Percentiles rank a stretch among this genome's conserved stretches.
These are phyloP conservation scores for Fonsecaea multimorphosa DNA, from an alignment of 2,329 filamentous ascomycete genomes.

Conservation along the genomic window DNA sequence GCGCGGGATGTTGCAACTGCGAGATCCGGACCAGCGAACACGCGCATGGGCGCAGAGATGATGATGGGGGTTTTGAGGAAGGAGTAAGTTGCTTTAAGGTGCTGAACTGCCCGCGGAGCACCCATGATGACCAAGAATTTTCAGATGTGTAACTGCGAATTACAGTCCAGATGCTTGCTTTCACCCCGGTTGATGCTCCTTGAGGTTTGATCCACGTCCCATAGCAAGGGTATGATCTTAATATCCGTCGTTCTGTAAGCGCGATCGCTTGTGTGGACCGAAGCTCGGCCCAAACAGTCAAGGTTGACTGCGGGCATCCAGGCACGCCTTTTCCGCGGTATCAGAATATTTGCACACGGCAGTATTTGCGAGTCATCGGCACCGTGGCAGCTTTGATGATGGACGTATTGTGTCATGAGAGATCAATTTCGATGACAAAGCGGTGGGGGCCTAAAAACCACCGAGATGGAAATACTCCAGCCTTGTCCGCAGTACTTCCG, in stretches of 20 bases:
- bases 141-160: neutral
- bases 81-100: slow-evolving; percentile 14
- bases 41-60: slow-evolving; percentile 70
- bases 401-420: slow-evolving; percentile 1
- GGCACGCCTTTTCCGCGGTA: neutral
- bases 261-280: neutral
- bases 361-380: neutral
- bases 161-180: neutral
- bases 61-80: slow-evolving; percentile 51
- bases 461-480: neutral
- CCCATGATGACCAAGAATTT: neutral
- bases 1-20: slow-evolving; percentile 65
- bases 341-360: neutral
- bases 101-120: slow-evolving; percentile 9
- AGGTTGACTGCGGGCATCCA: neutral
- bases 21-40: slow-evolving; percentile 62
- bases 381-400: neutral
- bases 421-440: slow-evolving; percentile 1
- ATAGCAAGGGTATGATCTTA: neutral
- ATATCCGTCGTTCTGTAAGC: neutral
- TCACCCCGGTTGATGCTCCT: neutral
- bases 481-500: neutral
- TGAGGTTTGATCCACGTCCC: neutral
- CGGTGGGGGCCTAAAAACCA: neutral
- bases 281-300: neutral